phyloP scores from a whole-genome alignment of 257 asterid species.

The Solanum sitiens region DNA sequence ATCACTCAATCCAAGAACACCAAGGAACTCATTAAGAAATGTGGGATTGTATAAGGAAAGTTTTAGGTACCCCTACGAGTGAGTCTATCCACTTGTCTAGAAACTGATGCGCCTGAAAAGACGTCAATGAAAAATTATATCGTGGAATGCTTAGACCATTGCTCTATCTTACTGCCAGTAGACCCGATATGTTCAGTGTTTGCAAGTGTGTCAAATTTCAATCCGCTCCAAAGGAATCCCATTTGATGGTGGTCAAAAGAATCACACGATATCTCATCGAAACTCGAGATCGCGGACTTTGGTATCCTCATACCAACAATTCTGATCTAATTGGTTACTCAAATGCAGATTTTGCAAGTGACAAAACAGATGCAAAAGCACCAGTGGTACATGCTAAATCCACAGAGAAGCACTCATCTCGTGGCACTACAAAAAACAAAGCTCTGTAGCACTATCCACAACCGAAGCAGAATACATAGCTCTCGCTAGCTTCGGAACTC shows the following conservation, averaged over 20 bases:
- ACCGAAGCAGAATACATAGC: not conserved
- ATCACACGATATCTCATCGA: not conserved
- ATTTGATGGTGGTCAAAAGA: not conserved
- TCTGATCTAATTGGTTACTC: not conserved
- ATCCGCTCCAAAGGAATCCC: not conserved
- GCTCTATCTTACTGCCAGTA: not conserved
- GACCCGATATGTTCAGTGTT: not conserved
- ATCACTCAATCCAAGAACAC: not conserved
- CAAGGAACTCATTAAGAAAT: not conserved
- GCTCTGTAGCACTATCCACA: not conserved
- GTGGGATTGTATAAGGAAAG: not conserved
- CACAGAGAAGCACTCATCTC: not conserved
- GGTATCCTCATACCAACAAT: not conserved
- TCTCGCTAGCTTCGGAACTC: not conserved
- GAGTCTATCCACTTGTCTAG: not conserved
- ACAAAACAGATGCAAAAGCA: not conserved
- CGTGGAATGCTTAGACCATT: not conserved
- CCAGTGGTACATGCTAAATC: not conserved
- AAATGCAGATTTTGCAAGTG: not conserved
- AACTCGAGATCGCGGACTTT: not conserved
- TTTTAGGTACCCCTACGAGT: not conserved
- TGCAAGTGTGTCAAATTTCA: not conserved
- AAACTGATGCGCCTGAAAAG: not conserved
- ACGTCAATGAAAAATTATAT: not conserved
- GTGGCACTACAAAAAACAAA: not conserved